Evolutionary conservation across 2,329 filamentous ascomycete genomes (phyloP).

Genomic region (Fusarium multiceps): DNA sequence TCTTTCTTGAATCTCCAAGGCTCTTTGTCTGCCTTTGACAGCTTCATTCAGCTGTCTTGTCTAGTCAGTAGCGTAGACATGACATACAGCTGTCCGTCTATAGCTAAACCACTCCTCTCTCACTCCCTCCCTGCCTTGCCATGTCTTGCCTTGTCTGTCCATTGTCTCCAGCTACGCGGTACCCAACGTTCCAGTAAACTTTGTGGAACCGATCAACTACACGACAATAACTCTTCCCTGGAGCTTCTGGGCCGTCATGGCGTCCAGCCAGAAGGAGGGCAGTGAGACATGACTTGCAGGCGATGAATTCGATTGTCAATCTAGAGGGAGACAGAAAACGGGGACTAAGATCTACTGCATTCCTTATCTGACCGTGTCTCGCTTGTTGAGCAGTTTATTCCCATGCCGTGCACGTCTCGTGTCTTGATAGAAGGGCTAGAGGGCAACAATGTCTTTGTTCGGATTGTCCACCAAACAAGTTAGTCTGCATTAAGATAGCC

Average conservation of each 20-base stretch:
- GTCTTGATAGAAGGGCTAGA: conserved; percentile 1
- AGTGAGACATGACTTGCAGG: conserved; percentile 23
- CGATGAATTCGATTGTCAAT: conserved; percentile 9
- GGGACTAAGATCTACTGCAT: conserved; percentile 12
- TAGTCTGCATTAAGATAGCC: conserved; percentile 13
- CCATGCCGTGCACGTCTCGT: conserved; percentile 6
- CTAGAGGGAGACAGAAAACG: conserved; percentile 10
- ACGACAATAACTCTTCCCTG: conserved; percentile 19
- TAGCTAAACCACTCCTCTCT: background rate
- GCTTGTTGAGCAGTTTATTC: conserved; percentile 11
- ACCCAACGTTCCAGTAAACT: conserved; percentile 32
- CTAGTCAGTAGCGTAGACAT: conserved; percentile 1
- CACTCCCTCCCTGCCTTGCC: background rate
- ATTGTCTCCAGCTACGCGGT: conserved; percentile 19
- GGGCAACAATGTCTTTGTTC: conserved; percentile 30
- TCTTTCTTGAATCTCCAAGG: background rate
- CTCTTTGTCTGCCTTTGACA: background rate
- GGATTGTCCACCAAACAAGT: conserved; percentile 5
- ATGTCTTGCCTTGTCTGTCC: conserved; percentile 12
- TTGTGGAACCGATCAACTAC: conserved; percentile 7
- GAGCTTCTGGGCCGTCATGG: conserved; percentile 26
- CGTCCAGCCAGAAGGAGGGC: background rate
- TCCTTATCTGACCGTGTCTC: conserved; percentile 13
- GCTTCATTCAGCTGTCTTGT: conserved; percentile 16
- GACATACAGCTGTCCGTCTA: background rate